These are phyloP conservation scores for Skeletonema grethae DNA, from an alignment of 108 stramenopile species.

Conservation along the genomic window DNA sequence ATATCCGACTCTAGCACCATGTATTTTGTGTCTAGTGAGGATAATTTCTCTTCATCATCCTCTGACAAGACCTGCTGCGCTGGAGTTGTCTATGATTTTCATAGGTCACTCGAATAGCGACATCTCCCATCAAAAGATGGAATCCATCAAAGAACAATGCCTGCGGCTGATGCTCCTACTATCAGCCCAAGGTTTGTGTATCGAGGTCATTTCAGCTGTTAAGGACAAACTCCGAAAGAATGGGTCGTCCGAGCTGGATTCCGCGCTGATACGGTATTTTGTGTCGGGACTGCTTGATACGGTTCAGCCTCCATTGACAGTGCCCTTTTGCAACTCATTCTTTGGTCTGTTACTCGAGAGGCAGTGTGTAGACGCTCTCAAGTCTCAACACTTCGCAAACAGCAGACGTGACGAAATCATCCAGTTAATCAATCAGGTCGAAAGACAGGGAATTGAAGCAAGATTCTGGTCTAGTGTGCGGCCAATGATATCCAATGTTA, in stretches of 20 bases:
- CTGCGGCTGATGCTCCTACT: conserved; percentile 75
- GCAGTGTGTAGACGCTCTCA: conserved; percentile 69
- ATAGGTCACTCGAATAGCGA: conserved; percentile 78
- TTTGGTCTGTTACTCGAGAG: conserved; percentile 53
- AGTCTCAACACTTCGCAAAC: conserved; percentile 69
- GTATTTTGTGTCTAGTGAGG: conserved; percentile 74
- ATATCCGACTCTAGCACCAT: conserved; percentile 75
- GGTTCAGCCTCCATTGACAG: conserved; percentile 66
- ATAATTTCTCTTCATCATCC: conserved; percentile 72
- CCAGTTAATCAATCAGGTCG: conserved; percentile 15
- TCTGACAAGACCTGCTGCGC: conserved; percentile 56
- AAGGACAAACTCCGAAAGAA: conserved; percentile 51
- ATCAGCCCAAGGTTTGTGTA: conserved; percentile 61
- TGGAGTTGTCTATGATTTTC: conserved; percentile 71
- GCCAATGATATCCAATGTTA: not conserved
- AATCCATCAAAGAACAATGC: conserved; percentile 84
- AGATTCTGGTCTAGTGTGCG: not conserved
- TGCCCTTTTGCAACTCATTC: conserved; percentile 58
- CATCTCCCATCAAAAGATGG: conserved; percentile 82
- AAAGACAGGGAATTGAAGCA: not conserved
- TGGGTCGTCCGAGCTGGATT: conserved; percentile 65
- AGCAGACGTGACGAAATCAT: conserved; percentile 27
- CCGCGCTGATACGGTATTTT: conserved; percentile 81
- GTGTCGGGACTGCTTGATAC: conserved; percentile 69
- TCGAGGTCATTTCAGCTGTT: conserved; percentile 60